Evolutionary conservation across 345 rosid genomes (phyloP).

Genomic region (Noccaea bulbosa): DNA sequence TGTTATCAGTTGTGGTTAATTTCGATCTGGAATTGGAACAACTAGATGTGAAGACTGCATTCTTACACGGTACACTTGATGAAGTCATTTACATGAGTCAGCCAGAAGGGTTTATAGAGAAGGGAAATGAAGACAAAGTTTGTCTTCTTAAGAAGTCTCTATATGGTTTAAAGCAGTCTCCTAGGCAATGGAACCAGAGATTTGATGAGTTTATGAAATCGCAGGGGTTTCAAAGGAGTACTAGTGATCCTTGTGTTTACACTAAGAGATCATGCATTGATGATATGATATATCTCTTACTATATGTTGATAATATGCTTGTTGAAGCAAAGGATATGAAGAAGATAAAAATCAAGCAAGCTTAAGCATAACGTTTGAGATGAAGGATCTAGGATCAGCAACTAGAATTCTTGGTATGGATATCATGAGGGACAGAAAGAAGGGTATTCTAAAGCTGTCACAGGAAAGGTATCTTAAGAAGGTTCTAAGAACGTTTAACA

Average conservation of each 20-base stretch:
- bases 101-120: not conserved
- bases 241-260: not conserved
- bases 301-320: constrained; percentile 1
- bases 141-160: not conserved
- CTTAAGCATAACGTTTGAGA: not conserved
- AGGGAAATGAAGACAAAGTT: not conserved
- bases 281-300: not conserved
- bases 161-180: not conserved
- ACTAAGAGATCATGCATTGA: not conserved
- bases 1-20: not conserved
- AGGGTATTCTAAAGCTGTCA: not conserved
- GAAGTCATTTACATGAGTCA: constrained; percentile 1
- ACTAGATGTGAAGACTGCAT: not conserved
- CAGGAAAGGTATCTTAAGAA: not conserved
- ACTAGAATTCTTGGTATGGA: constrained; percentile 5
- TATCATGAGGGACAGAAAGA: not conserved
- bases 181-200: not conserved
- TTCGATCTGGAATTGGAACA: not conserved
- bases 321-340: not conserved
- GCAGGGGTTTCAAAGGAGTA: not conserved
- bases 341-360: not conserved
- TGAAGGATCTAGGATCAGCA: not conserved
- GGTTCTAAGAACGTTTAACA: not conserved
- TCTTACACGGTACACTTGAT: not conserved
- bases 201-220: not conserved